These are phyloP conservation scores for Tylopilus plumbeoviolaceoides DNA, from an alignment of 768 basidiomycete species.

Conservation along the genomic window DNA sequence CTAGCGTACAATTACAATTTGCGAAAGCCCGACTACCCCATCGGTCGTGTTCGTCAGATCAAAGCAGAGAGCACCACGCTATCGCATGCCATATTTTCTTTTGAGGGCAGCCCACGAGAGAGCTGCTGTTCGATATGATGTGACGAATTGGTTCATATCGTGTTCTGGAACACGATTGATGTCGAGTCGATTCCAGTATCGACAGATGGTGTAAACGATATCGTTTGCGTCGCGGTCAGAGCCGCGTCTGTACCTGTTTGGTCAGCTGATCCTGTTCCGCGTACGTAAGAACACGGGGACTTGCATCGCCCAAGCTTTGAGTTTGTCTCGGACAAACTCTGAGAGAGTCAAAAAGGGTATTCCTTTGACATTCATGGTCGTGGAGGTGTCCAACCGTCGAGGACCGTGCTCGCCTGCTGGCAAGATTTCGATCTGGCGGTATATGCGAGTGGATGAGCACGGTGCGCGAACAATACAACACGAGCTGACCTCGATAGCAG, in stretches of 20 bases:
- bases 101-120: constrained; percentile 74
- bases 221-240: constrained; percentile 74
- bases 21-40: constrained; percentile 15
- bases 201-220: constrained; percentile 63
- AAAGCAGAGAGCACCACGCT: not conserved
- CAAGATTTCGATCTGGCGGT: constrained; percentile 71
- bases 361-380: constrained; percentile 62
- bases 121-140: constrained; percentile 52
- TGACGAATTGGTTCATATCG: constrained; percentile 78
- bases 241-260: constrained; percentile 47
- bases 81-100: constrained; percentile 64
- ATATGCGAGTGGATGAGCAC: constrained; percentile 1
- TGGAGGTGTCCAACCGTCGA: constrained; percentile 62
- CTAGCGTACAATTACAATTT: constrained; percentile 6
- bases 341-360: constrained; percentile 82
- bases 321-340: constrained; percentile 82
- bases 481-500: constrained; percentile 62
- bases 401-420: constrained; percentile 81
- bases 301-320: constrained; percentile 80
- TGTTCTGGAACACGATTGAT: constrained; percentile 83
- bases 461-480: not conserved
- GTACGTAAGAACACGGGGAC: constrained; percentile 21
- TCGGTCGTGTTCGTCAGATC: constrained; percentile 20
- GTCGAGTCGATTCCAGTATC: constrained; percentile 80
- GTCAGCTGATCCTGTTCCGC: constrained; percentile 9